Percentiles rank a stretch among this genome's conserved stretches.
Conservation (phyloP, 345 rosid species). For the Euphorbia tirucalli region DNA sequence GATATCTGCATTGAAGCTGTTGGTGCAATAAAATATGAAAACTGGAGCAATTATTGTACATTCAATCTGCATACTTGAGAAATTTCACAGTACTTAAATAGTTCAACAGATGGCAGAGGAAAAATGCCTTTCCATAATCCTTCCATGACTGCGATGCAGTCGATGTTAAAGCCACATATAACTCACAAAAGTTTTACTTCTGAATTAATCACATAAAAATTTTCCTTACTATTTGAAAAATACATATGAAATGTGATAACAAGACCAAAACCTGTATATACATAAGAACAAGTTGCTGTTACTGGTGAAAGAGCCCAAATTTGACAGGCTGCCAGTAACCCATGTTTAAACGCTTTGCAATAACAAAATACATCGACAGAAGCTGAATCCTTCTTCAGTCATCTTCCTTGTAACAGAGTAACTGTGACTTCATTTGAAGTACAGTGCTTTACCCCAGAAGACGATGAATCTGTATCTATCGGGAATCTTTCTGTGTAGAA, state of each 20-base stretch:
- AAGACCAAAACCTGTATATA: not conserved
- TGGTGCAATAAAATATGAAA: too few species aligned
- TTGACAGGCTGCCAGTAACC: not conserved
- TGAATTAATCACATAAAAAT: not conserved
- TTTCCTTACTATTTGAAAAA: not conserved
- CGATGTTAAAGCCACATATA: not conserved
- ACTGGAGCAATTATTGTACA: too few species aligned
- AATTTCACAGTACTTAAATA: not conserved
- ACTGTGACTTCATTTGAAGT: constrained; percentile 1
- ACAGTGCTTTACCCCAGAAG: not conserved
- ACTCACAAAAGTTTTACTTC: not conserved
- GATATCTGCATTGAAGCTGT: too few species aligned
- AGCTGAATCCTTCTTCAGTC: not conserved
- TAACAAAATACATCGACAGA: not conserved
- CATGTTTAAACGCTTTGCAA: not conserved
- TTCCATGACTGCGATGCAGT: not conserved
- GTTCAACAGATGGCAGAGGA: not conserved
- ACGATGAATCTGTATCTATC: constrained; percentile 17
- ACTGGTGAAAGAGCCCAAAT: not conserved
- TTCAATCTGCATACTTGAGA: not conserved
- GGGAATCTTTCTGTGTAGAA: constrained; percentile 15
- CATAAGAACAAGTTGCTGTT: not conserved
- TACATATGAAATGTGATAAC: not conserved
- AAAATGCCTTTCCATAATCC: not conserved
- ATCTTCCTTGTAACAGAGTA: constrained; percentile 6